Evolutionary conservation across 78 protist species (phyloP).

Genomic region (Dictyostelium purpureum): DNA sequence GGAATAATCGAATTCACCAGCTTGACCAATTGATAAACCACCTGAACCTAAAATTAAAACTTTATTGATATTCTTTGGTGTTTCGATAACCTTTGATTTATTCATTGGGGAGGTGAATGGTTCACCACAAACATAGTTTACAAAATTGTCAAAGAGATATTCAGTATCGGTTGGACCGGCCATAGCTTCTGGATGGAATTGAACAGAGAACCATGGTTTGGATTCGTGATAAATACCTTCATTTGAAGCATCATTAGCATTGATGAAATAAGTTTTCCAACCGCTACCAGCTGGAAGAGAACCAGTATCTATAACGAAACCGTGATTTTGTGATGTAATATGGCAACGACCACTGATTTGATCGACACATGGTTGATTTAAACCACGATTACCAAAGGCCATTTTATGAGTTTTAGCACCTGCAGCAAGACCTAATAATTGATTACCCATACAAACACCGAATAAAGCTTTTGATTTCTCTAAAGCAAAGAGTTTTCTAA

Average conservation of each 20-base stretch:
- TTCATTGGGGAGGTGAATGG: constrained; percentile 23
- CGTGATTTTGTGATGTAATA: constrained; percentile 96
- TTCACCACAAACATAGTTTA: constrained; percentile 35
- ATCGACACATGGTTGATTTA: constrained; percentile 96
- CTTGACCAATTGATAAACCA: constrained; percentile 98
- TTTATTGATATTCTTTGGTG: constrained; percentile 71
- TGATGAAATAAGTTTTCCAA: constrained; percentile 93
- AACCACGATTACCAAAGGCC: constrained; percentile 97
- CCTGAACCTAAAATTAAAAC: constrained; percentile 97
- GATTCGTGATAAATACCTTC: constrained; percentile 95
- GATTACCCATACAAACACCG: constrained; percentile 98
- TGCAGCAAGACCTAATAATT: constrained; percentile 94
- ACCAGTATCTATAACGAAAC: constrained; percentile 92
- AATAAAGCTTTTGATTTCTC: constrained; percentile 66
- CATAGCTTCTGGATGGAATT: constrained; percentile 98
- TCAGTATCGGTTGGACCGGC: constrained; percentile 98
- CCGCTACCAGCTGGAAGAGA: constrained; percentile 87
- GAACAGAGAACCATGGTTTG: constrained; percentile 93
- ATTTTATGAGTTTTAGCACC: constrained; percentile 95
- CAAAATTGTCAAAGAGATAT: constrained; percentile 93
- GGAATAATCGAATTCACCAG: constrained; percentile 99
- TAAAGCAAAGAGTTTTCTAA: constrained; percentile 77
- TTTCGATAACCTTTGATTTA: constrained; percentile 22
- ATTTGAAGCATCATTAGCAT: constrained; percentile 97
- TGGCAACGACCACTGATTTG: constrained; percentile 85